phyloP scores from a whole-genome alignment of 495 filamentous ascomycete genomes.

The Penicillium longicatenatum region DNA sequence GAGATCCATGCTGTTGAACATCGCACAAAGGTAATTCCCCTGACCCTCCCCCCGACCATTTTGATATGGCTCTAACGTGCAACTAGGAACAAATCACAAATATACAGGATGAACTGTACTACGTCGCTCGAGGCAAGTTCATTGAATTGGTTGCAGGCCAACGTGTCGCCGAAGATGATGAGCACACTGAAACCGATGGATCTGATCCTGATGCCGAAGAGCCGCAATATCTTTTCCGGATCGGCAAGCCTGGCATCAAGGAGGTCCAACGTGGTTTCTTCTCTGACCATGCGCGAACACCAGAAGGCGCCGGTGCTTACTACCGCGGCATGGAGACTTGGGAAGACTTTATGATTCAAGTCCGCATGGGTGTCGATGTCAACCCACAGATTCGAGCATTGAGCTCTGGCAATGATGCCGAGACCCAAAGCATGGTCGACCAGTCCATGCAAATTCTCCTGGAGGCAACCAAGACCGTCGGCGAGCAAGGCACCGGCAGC shows the following conservation, averaged over 20 bases:
- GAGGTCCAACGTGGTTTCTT: constrained; percentile 42
- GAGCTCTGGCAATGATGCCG: constrained; percentile 20
- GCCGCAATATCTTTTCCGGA: constrained; percentile 27
- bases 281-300: constrained; percentile 37
- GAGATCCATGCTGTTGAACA: constrained; percentile 32
- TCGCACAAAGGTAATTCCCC: constrained; percentile 29
- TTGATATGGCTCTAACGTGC: not conserved
- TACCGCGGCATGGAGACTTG: constrained; percentile 36
- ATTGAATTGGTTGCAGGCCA: constrained; percentile 43
- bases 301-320: constrained; percentile 35
- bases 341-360: constrained; percentile 48
- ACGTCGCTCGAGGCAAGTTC: constrained; percentile 42
- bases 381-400: constrained; percentile 46
- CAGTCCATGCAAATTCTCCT: constrained; percentile 17
- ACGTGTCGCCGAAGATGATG: constrained; percentile 48
- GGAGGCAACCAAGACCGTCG: constrained; percentile 13
- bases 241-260: constrained; percentile 24
- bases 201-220: constrained; percentile 40
- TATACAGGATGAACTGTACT: constrained; percentile 42
- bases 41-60: not conserved
- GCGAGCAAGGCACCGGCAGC: constrained; percentile 1
- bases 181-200: constrained; percentile 52
- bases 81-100: constrained; percentile 28
- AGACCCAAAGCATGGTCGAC: constrained; percentile 7
- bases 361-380: constrained; percentile 39